A percentile compares a stretch with the other conserved stretches of the same genome.
Evolutionary conservation across 148 eudicot genomes (phyloP).

Genomic region (Rhododendron griersonianum): DNA sequence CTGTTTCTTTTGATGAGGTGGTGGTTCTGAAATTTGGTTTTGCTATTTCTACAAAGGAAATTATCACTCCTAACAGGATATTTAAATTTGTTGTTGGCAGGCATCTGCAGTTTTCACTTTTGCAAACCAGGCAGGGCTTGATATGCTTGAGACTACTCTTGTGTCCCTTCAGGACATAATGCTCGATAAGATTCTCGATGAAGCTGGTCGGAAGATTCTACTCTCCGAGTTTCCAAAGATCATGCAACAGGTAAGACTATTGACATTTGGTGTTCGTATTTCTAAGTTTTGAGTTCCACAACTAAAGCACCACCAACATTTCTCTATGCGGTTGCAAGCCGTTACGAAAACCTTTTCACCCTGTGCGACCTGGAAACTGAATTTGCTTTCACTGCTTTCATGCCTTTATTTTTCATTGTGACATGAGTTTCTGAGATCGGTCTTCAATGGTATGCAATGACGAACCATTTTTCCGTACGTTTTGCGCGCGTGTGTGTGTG

Average conservation of each 20-base stretch:
- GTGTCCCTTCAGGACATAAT: slow-evolving; percentile 60
- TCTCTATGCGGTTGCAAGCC: background rate
- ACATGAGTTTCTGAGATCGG: background rate
- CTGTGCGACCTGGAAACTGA: background rate
- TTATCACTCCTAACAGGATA: background rate
- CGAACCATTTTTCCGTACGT: background rate
- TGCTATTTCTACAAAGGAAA: background rate
- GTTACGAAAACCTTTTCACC: background rate
- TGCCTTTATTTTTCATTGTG: background rate
- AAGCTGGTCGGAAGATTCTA: slow-evolving; percentile 47
- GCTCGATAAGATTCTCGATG: slow-evolving; percentile 57
- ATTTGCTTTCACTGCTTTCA: background rate
- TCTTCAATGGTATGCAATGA: background rate
- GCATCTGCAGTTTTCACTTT: slow-evolving; percentile 56
- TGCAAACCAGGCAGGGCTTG: slow-evolving; percentile 64
- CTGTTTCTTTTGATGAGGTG: background rate
- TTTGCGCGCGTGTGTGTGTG: too few relatives aligned
- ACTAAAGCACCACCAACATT: too few relatives aligned
- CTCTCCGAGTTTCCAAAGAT: slow-evolving; percentile 50
- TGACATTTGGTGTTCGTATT: background rate
- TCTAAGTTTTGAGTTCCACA: background rate
- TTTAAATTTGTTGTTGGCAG: slow-evolving; percentile 21
- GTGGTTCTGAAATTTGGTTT: background rate
- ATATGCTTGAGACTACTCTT: slow-evolving; percentile 65
- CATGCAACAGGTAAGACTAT: slow-evolving; percentile 46